Conservation (phyloP, 163 green algal species). For the Scenedesmus sp. region DNA sequence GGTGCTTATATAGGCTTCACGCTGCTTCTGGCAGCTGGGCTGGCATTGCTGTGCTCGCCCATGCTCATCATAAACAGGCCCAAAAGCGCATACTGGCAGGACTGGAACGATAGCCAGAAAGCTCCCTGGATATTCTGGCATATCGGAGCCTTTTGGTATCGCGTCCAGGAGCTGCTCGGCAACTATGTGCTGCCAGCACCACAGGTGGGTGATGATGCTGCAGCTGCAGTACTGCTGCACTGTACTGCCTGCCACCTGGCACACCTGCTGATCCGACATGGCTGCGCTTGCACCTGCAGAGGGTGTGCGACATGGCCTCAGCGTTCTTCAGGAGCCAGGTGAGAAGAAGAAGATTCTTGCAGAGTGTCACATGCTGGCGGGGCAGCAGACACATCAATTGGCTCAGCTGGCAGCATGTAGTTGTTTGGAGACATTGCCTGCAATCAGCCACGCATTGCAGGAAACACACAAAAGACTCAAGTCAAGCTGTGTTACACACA, state of each 20-base stretch:
- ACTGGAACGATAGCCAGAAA: conserved; percentile 43
- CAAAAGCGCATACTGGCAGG: conserved; percentile 17
- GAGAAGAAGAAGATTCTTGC: background rate
- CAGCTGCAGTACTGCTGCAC: background rate
- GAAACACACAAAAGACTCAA: background rate
- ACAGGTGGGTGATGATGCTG: background rate
- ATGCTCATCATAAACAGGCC: conserved; percentile 21
- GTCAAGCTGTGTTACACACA: too few species aligned
- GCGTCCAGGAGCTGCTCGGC: conserved; percentile 44
- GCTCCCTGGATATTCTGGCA: conserved; percentile 48
- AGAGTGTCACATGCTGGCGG: too few species aligned
- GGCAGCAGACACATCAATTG: background rate
- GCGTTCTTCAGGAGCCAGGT: conserved; percentile 44
- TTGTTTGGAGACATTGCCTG: too few species aligned
- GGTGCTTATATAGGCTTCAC: conserved; percentile 3
- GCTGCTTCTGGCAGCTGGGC: background rate
- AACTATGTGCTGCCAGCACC: conserved; percentile 52
- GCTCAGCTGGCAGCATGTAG: background rate
- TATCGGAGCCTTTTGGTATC: conserved; percentile 44
- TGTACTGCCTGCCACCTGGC: background rate
- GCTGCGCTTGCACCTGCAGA: background rate
- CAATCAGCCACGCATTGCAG: background rate
- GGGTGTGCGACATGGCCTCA: conserved; percentile 39
- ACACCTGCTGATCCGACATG: background rate
- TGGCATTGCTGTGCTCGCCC: background rate